A percentile compares a stretch with the other conserved stretches of the same genome.
Conservation (phyloP, 805 yeast species). For the Teunomyces kruisii region DNA sequence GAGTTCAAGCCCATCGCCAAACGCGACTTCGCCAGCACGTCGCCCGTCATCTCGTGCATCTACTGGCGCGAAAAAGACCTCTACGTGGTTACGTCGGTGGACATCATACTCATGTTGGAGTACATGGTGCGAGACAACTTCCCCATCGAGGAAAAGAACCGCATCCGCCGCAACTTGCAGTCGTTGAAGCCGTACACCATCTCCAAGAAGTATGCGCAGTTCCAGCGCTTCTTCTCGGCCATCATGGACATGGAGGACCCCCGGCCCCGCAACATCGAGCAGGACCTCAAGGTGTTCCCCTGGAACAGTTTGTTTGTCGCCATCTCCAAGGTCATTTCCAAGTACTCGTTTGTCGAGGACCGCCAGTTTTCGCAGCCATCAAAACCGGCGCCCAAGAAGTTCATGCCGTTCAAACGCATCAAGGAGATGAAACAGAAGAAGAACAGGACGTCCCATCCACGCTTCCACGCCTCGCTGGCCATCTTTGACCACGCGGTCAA, state of each 20-base stretch:
- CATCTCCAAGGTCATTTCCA: constrained; percentile 54
- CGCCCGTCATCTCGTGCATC: constrained; percentile 58
- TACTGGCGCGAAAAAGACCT: constrained; percentile 50
- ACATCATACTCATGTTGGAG: constrained; percentile 57
- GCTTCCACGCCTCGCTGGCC: not conserved
- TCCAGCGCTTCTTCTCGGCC: constrained; percentile 27
- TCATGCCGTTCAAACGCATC: constrained; percentile 2
- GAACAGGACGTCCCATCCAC: not conserved
- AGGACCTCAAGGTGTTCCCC: constrained; percentile 64
- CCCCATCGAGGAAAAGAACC: constrained; percentile 66
- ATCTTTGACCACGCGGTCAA: not conserved
- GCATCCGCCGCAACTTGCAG: constrained; percentile 66
- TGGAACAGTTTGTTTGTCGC: constrained; percentile 59
- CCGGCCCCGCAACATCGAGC: constrained; percentile 67
- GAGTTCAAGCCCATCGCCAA: constrained; percentile 35
- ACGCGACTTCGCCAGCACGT: constrained; percentile 36
- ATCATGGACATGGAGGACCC: constrained; percentile 65
- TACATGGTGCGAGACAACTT: constrained; percentile 54
- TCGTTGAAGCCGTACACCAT: constrained; percentile 61
- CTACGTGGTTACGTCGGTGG: constrained; percentile 63
- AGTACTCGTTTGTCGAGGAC: constrained; percentile 39
- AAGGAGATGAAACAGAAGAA: not conserved
- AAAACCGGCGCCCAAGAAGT: not conserved
- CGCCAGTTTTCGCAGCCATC: not conserved
- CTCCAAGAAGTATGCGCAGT: constrained; percentile 40